Conservation (phyloP, 176 grass and related monocot genomes). For the Saccharum officinarum region DNA sequence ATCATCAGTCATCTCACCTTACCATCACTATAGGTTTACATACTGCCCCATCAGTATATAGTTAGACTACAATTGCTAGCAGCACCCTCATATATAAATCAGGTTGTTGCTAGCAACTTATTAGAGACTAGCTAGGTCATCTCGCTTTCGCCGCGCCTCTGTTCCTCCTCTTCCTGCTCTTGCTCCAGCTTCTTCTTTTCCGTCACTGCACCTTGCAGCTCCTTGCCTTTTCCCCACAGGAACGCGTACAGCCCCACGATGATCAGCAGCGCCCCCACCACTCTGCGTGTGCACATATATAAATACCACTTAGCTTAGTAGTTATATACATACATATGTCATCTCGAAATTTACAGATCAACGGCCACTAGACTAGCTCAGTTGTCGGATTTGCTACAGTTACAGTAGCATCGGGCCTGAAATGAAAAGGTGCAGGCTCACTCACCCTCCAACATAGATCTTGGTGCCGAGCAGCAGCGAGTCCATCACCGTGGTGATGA, state of each 20-base stretch:
- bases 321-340: no score
- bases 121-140: background rate
- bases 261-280: conserved; percentile 28
- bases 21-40: no score
- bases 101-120: background rate
- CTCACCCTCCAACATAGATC: conserved; percentile 37
- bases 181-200: background rate
- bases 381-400: background rate
- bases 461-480: conserved; percentile 17
- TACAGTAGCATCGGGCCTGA: background rate
- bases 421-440: background rate
- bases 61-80: background rate
- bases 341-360: no score
- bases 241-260: conserved; percentile 36
- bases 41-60: background rate
- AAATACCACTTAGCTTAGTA: background rate
- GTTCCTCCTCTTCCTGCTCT: background rate
- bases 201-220: background rate
- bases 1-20: no score
- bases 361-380: background rate
- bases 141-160: no score
- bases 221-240: conserved; percentile 42
- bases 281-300: background rate
- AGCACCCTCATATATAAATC: background rate
- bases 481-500: conserved; percentile 26